Base-by-base conservation (phyloP, 2,329 filamentous ascomycete genomes). In the Aspergillus fijiensis region DNA sequence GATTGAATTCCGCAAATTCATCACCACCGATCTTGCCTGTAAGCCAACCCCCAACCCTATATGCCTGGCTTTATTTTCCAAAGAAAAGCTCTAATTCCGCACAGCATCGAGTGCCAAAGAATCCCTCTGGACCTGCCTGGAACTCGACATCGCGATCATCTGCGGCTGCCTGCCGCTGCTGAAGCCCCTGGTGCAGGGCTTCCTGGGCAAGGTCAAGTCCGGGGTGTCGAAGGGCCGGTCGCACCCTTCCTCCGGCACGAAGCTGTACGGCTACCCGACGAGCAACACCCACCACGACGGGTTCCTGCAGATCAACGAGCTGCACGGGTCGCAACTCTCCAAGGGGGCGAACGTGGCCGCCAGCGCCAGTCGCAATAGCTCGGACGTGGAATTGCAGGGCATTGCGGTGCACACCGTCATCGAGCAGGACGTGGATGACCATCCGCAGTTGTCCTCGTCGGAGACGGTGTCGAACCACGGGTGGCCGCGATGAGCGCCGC, bases 101-200 rank as follows among this genome's bases (percentile, higher is more conserved):
- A 21, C 55, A 54, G 65, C 60, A 7, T 64, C 68, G 2, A 73
- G 65, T 10, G 69, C 65, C 2, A 70, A 57, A 35, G 61, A 61
- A 53, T 69, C 57, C 33, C 63, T 63, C 39, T 68, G 63, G 51
- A 70, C 61, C 14, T 66, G 69, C 2, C 55, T 67, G 31, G 65
- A 67, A 54, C 58, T 66, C 12, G 61, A 68, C 19, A 58, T 63
- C 4, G 63, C 66, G 9, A 65, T 68, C 11, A 67, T 68, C 10
- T 68, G 66, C 39, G 66, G 66, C 23, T 67, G 59, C 14, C 60
- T 68, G 5, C 58, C 63, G 2, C 50, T 67, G 1, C 58, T 67
- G 49, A 68, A 63, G 23, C 66, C 65, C 0, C 23, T 67, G 9
- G 47, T 66, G 21, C 60, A 62, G 2, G 58, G 56, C 9, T 61